Conservation (phyloP, 2,329 filamentous ascomycete genomes). For the Colletotrichum acutatum region DNA sequence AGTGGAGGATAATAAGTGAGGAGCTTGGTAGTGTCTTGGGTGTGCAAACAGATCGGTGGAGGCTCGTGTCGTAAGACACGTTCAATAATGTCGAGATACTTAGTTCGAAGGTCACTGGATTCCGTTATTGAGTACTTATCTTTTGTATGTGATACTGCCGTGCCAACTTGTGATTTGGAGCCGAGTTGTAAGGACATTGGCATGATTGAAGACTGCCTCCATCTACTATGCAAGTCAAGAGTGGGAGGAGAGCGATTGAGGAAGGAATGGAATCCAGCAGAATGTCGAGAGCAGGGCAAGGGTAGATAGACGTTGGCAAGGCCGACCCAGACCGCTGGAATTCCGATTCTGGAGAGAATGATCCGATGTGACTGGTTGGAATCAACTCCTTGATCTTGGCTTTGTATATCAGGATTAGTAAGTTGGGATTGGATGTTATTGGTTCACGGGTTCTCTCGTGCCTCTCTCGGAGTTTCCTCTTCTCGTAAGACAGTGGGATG, state of each 20-base stretch:
- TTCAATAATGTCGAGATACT: background rate
- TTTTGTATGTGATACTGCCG: background rate
- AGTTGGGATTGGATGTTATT: background rate
- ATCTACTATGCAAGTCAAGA: background rate
- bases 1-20: conserved; percentile 33
- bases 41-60: no score
- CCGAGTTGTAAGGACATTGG: no score
- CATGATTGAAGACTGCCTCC: no score
- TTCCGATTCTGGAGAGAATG: background rate
- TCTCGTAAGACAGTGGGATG: background rate
- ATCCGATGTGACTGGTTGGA: background rate
- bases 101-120: background rate
- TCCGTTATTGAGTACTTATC: background rate
- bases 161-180: background rate
- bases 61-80: background rate
- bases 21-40: background rate
- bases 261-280: background rate
- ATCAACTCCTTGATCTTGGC: background rate
- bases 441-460: background rate
- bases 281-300: conserved; percentile 6
- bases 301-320: conserved; percentile 13
- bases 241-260: background rate
- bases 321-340: conserved; percentile 10
- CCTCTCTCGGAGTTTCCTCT: background rate
- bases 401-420: background rate